phyloP scores from a whole-genome alignment of 2,329 filamentous ascomycete genomes.

The Microdochium trichocladiopsis region DNA sequence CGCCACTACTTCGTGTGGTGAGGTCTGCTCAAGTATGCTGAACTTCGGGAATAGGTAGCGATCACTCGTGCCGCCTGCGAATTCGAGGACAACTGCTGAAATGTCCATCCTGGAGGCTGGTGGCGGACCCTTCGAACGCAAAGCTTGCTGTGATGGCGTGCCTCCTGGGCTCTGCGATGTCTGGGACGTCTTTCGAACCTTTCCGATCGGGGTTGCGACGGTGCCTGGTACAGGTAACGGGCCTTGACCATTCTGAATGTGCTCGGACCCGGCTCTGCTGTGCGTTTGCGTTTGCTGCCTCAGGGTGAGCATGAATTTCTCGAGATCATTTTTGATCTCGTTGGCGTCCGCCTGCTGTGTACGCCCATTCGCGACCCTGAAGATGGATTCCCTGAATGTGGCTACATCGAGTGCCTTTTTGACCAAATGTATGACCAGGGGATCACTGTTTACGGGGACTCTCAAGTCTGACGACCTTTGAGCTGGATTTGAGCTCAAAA shows the following conservation, averaged over 20 bases:
- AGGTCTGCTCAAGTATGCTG: conserved; percentile 62
- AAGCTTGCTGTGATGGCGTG: conserved; percentile 37
- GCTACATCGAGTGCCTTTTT: conserved; percentile 49
- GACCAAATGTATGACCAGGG: conserved; percentile 48
- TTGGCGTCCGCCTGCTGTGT: conserved; percentile 44
- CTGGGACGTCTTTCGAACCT: conserved; percentile 2
- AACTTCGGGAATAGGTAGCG: conserved; percentile 74
- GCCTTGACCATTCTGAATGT: background rate
- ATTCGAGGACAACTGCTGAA: conserved; percentile 63
- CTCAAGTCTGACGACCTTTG: conserved; percentile 46
- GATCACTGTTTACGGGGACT: conserved; percentile 46
- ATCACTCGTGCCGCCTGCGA: conserved; percentile 60
- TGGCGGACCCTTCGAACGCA: conserved; percentile 54
- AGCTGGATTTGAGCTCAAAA: conserved; percentile 49
- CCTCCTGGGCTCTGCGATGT: conserved; percentile 4
- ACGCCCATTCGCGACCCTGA: conserved; percentile 43
- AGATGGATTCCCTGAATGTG: conserved; percentile 41
- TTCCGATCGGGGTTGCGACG: background rate
- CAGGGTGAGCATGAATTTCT: conserved; percentile 33
- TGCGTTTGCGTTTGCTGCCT: conserved; percentile 11
- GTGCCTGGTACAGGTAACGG: background rate
- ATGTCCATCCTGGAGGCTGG: conserved; percentile 50
- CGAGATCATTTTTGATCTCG: conserved; percentile 46
- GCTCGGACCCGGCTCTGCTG: background rate
- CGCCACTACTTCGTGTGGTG: conserved; percentile 57